Base-by-base conservation (phyloP, 2,329 filamentous ascomycete genomes). In the Fusarium graminum region DNA sequence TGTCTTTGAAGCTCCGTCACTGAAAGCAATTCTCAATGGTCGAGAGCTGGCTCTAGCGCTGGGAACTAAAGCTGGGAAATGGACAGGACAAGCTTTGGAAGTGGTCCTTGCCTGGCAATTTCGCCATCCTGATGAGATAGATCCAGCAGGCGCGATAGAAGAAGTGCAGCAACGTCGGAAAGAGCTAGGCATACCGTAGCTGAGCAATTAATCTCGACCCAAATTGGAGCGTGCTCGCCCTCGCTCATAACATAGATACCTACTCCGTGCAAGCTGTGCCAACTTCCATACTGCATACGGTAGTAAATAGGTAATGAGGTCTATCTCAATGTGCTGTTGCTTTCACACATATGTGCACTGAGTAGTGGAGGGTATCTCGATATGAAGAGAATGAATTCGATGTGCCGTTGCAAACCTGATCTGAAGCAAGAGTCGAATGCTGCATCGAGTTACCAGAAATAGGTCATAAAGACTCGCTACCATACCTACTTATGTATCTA, bases 81-180 rank as follows among this genome's bases (percentile, higher is more conserved):
- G 94, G 94, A 91, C 96, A 85, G 88, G 88, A 52, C 83, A 85
- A 43, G 93, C 93, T 5, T 80, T 97, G 44, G 90, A 96, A 30
- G 82, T 93, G 6, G 91, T 92, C 62, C 86, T 96, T 77, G 88
- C 89, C 62, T 98, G 94, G 93, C 95, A 98, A 78, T 84, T 98
- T 51, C 86, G 92, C 36, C 88, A 98, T 74, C 92, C 93, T 0
- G 83, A 83, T 6, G 82, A 81, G 57, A 86, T 83, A 5, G 90
- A 94, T 63, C 77, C 82, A 8, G 72, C 79, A 8, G 85, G 81
- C 4, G 89, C 85, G 2, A 79, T 93, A 52, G 83, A 88, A 44
- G 86, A 89, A 72, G 83, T 92, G 25, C 76, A 78, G 44, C 76
- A 72, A 52, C 81, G 79, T 63, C 82, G 79, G 60, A 75, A 80